A percentile compares a stretch with the other conserved stretches of the same genome.
These are phyloP conservation scores for Cryptosporidium ubiquitum DNA, from an alignment of 169 alveolate species.

Conservation along the genomic window DNA sequence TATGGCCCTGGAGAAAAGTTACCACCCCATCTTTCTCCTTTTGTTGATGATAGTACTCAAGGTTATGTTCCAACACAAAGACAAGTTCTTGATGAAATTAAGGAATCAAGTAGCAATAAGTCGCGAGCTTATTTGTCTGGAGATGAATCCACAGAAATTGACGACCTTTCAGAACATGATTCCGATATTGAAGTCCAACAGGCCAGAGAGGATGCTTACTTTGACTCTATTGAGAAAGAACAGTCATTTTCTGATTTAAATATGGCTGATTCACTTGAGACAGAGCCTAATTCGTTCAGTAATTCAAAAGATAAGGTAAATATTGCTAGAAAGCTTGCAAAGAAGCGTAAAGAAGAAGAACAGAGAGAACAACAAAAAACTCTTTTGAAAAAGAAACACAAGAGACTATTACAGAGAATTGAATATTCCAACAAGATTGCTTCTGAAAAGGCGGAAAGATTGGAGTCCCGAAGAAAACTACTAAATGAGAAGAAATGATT, in stretches of 20 bases:
- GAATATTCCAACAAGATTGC: slow-evolving; percentile 26
- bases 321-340: not conserved
- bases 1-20: slow-evolving; percentile 91
- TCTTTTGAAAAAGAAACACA: slow-evolving; percentile 36
- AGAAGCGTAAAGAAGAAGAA: slow-evolving; percentile 45
- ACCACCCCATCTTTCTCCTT: slow-evolving; percentile 97
- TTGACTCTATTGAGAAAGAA: slow-evolving; percentile 41
- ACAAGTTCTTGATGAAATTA: slow-evolving; percentile 48
- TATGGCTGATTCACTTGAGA: not conserved
- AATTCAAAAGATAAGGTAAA: not conserved
- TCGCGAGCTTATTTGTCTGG: not conserved
- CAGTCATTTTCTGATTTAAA: not conserved
- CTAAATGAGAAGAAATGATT: not conserved
- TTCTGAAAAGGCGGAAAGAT: slow-evolving; percentile 40
- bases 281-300: not conserved
- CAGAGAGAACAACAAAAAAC: slow-evolving; percentile 41
- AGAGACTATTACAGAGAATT: slow-evolving; percentile 60
- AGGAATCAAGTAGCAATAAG: not conserved
- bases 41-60: slow-evolving; percentile 76
- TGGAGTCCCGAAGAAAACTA: slow-evolving; percentile 21
- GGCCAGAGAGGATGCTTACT: slow-evolving; percentile 54
- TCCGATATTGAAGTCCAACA: slow-evolving; percentile 40
- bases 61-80: slow-evolving; percentile 68
- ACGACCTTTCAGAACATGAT: slow-evolving; percentile 5
- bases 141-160: slow-evolving; percentile 8